Evolutionary conservation across 2,329 filamentous ascomycete species (phyloP), one percentile per base, ranked within the genome.

Genomic region (Cladophialophora chaetospira): DNA sequence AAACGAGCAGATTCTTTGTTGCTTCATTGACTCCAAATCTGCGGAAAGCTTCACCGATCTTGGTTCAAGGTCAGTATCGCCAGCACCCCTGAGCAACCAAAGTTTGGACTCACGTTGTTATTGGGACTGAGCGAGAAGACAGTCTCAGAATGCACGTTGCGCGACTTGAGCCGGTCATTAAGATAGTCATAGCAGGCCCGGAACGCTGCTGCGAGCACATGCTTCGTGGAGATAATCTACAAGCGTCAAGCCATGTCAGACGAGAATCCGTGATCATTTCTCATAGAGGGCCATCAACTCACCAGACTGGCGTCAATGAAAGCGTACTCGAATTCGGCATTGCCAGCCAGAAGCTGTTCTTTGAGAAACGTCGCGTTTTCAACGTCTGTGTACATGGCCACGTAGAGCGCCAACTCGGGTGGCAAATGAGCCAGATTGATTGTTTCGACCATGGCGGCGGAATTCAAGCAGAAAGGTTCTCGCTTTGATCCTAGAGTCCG

Each of bases 31-130:
- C 86, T 45, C 94, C 94, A 68, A 94, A 96, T 52, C 88, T 87
- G 28, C 90, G 87, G 73, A 97, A 97, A 0, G 91, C 87, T 66
- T 97, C 92, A 49, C 91, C 84, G 68, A 99, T 97, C 91, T 95
- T 28, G 15, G 11, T 23, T 8, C 15, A 13, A 5, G 3, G 42
- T 47, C n/a, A 48, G 35, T 36, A 11, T 43, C 17, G 8, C 58
- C 43, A 48, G 47, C n/a, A 15, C 44, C 44, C 2, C 4, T 26
- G 31, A 21, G 49, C n/a, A 5, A n/a, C 5, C 42, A 26, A 71
- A 91, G 89, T 17, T 33, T 10, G 15, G 21, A 56, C 60, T 31
- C n/a, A 57, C 60, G 71, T 96, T 96, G 70, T 91, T 93, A 61
- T 88, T 91, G 0, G 88, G 82, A 57, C 86, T 92, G 42, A 97